A percentile compares a stretch with the other conserved stretches of the same genome.
Evolutionary conservation across 2,329 filamentous ascomycete genomes (phyloP).

Genomic region (Ilyonectria mors-panacis): DNA sequence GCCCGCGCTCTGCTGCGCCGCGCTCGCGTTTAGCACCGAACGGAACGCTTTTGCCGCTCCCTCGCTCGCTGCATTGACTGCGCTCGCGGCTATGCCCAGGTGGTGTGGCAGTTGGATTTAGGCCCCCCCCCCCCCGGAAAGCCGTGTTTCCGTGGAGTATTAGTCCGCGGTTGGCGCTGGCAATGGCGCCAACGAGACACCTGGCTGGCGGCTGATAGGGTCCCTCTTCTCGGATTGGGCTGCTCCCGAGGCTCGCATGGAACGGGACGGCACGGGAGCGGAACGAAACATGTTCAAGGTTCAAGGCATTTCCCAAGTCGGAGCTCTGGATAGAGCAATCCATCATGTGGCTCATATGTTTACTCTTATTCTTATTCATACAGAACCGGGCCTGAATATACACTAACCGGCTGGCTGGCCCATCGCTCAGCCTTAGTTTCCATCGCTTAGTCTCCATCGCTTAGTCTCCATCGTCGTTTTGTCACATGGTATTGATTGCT

Average conservation of each 20-base stretch:
- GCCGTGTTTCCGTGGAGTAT: constrained; percentile 4
- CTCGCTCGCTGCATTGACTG: not conserved
- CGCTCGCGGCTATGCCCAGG: constrained; percentile 8
- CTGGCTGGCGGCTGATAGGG: not conserved
- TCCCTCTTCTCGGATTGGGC: not conserved
- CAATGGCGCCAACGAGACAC: not conserved
- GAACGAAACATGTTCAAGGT: not conserved
- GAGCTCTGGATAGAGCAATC: not conserved
- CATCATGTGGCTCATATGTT: too few species aligned
- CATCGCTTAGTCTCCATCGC: too few species aligned
- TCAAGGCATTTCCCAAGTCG: not conserved
- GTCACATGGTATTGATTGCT: constrained; percentile 2
- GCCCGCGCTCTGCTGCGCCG: not conserved
- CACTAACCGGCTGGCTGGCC: not conserved
- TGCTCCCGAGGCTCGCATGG: not conserved
- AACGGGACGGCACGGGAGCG: not conserved
- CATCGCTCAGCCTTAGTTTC: not conserved
- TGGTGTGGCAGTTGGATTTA: not conserved
- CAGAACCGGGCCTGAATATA: not conserved
- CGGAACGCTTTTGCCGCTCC: not conserved
- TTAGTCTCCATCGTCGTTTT: not conserved
- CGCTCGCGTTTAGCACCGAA: constrained; percentile 10
- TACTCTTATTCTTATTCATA: constrained; percentile 4
- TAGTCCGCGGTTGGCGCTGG: not conserved
- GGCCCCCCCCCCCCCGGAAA: not conserved